Base-by-base conservation (phyloP, 768 basidiomycete species). In the Tubosaeta sp. region DNA sequence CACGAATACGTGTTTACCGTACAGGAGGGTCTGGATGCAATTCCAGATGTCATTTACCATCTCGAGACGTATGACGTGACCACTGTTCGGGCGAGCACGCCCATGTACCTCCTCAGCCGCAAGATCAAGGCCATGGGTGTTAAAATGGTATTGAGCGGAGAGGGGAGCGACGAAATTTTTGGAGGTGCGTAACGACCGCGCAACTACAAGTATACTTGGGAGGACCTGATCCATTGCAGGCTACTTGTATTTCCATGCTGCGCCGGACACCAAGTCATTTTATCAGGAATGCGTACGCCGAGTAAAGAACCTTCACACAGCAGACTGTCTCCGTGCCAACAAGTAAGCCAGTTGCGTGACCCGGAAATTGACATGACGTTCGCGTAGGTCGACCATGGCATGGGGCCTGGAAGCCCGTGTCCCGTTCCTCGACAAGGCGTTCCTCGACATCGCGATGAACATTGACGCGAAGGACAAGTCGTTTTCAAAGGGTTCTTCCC, bases 121-220 rank as follows among this genome's bases (percentile, higher is more conserved):
- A 98, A 99, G 75, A 95, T 99, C 76, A 99, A 98, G 74, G 95
- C 97, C 5, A 97, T 93, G 91, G 97, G 97, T 52, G 97, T 99
- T 48, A 99, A 99, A 76, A 99, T 99, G 97, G 97, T 99, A 14
- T 78, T 98, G 33, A 91, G 88, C 58, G 97, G 97, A 16, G 97
- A 99, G 72, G 97, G 97, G 35, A 92, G 90, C 56, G 97, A 99
- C 62, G 97, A 99, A 72, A 93, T 98, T 55, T 82, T 97, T 34
- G 95, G 95, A 74, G 95, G 94, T 90, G 66, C 59, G 63, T 34
- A 27, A 61, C 63, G 4, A 31, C 43, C 14, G 32, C 48, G n/a
- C 51, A 25, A 31, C 44, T 11, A 0, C 52, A 34, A 41, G 43
- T 34, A 29, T 38, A 38, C 35, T 11, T 46, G 32, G 44, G 17